Percentiles rank a stretch among this genome's conserved stretches.
Evolutionary conservation across 495 filamentous ascomycete genomes (phyloP).

Genomic region (Tuber calosporum): DNA sequence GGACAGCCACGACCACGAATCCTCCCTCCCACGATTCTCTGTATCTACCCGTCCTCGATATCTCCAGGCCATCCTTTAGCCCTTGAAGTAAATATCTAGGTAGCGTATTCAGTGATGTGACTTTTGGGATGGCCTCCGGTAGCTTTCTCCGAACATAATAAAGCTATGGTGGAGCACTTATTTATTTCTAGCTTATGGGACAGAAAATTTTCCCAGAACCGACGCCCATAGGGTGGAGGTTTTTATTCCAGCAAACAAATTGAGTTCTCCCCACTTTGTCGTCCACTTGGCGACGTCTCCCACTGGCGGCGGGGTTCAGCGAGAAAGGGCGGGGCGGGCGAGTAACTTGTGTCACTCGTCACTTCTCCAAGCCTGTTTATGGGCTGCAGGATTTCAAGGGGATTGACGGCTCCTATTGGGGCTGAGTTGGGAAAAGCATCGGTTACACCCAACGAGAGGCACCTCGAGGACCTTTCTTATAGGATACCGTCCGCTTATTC

Average conservation of each 20-base stretch:
- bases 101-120: not conserved
- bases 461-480: not conserved
- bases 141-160: not conserved
- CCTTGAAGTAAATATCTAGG: constrained; percentile 5
- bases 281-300: not conserved
- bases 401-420: not conserved
- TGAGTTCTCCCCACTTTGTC: not conserved
- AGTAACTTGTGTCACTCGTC: constrained; percentile 2
- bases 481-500: not conserved
- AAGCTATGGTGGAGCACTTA: not conserved
- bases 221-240: not conserved
- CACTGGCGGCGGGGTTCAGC: constrained; percentile 1
- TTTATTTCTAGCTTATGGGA: not conserved
- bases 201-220: not conserved
- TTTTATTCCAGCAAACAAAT: constrained; percentile 6
- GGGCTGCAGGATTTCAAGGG: not conserved
- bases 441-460: not conserved
- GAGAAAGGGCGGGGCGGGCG: not conserved
- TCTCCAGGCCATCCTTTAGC: not conserved
- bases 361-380: not conserved
- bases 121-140: not conserved
- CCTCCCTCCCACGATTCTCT: not conserved
- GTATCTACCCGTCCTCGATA: not conserved
- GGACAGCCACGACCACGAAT: not conserved
- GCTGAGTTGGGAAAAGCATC: not conserved